These are phyloP conservation scores for Paecilomyces fulvus DNA, from an alignment of 2,329 filamentous ascomycete species.

Conservation along the genomic window DNA sequence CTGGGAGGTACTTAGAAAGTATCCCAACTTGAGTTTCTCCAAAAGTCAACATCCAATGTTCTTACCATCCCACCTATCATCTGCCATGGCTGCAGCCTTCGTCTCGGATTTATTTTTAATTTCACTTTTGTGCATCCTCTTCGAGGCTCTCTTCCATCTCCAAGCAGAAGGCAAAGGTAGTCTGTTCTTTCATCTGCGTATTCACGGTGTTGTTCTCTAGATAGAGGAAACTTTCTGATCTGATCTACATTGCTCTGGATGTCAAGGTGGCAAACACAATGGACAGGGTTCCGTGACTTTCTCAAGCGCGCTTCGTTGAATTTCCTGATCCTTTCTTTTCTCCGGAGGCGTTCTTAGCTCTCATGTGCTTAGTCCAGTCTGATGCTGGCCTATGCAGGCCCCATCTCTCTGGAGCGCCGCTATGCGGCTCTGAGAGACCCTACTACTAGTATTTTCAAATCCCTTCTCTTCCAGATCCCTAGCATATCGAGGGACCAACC, in stretches of 20 bases:
- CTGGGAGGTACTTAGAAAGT: not conserved
- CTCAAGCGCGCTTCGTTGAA: not conserved
- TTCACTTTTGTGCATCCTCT: not conserved
- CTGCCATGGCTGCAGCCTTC: not conserved
- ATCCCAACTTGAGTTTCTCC: not conserved
- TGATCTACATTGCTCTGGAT: not conserved
- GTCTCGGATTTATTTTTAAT: not conserved
- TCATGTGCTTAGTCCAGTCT: not conserved
- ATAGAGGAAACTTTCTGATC: not conserved
- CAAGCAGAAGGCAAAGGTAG: not conserved
- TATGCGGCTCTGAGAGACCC: not conserved
- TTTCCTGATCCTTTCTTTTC: not conserved
- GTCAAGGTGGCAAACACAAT: not conserved
- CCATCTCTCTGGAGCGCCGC: not conserved
- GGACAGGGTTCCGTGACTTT: not conserved
- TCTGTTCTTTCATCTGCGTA: not conserved
- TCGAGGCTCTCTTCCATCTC: not conserved
- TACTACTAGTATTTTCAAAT: not conserved
- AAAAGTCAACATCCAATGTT: not conserved
- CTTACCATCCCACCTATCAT: not conserved
- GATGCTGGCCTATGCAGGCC: not conserved
- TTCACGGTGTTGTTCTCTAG: not conserved
- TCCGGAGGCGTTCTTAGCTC: not conserved
- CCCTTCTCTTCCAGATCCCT: not conserved
- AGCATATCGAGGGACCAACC: not conserved